phyloP scores from a whole-genome alignment of 768 basidiomycete species.

The Paxillus rubicundulus region DNA sequence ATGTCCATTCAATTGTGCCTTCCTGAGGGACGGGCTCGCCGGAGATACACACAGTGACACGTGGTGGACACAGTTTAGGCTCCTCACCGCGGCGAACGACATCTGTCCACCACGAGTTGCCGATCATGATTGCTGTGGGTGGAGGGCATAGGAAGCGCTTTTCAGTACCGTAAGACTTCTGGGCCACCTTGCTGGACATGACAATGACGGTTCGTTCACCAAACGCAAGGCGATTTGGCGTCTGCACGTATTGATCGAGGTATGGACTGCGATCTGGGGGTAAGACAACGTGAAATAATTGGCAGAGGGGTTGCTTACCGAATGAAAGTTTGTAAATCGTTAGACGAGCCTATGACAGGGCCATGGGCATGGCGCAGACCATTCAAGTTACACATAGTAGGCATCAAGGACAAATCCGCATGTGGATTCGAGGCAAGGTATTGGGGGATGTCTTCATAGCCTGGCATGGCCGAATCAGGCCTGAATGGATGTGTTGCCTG shows the following conservation, averaged over 20 bases:
- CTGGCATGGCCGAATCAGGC: conserved; percentile 45
- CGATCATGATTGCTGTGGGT: conserved; percentile 91
- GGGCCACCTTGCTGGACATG: conserved; percentile 97
- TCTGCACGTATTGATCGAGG: conserved; percentile 80
- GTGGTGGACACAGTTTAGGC: conserved; percentile 70
- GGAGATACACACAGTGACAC: conserved; percentile 88
- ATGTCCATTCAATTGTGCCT: conserved; percentile 84
- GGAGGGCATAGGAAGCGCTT: conserved; percentile 94
- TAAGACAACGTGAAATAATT: conserved; percentile 17
- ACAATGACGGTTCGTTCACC: conserved; percentile 94
- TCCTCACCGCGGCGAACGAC: conserved; percentile 71
- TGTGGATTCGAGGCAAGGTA: conserved; percentile 54
- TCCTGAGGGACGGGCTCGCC: conserved; percentile 86
- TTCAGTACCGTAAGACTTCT: conserved; percentile 96
- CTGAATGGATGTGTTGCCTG: conserved; percentile 67
- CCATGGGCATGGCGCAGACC: conserved; percentile 62
- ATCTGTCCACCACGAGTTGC: conserved; percentile 93
- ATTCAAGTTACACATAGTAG: conserved; percentile 61
- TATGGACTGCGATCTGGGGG: conserved; percentile 53
- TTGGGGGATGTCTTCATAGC: conserved; percentile 58
- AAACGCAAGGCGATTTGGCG: conserved; percentile 81
- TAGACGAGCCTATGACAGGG: conserved; percentile 58
- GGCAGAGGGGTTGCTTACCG: conserved; percentile 43
- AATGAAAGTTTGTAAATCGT: conserved; percentile 78
- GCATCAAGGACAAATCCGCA: conserved; percentile 59